Base-by-base conservation (phyloP, 2,329 filamentous ascomycete genomes). In the Penicillium glabrum region DNA sequence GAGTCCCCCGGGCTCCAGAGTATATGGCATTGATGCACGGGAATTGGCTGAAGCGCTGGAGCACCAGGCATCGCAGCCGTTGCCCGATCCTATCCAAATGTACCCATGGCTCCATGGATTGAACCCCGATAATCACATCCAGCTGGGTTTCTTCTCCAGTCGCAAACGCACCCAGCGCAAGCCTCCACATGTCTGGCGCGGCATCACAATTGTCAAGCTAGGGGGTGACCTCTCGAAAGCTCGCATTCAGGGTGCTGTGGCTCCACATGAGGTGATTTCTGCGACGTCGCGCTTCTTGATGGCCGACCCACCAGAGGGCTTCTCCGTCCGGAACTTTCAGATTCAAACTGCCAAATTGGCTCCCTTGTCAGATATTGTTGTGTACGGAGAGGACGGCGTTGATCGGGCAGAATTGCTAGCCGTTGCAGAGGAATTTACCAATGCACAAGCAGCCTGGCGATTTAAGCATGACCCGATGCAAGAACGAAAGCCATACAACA, bases 101-200 rank as follows among this genome's bases (percentile, higher is more conserved):
- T 99, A 98, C 69, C 95, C 95, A 2, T 99, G 95, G 95, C 81
- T 97, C 24, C 95, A 99, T 76, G 95, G 95, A 24, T 79, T 98
- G 41, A 93, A 98, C 69, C 88, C 90, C 0, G 86, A 89, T 59
- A 99, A 99, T 69, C 87, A 91, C 59, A 83, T 96, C 53, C 95
- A 99, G 69, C 83, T 95, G 59, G 85, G 89, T 7, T 98, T 97
- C 79, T 98, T 99, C 73, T 86, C 88, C 51, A 87, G 89, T 26
- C 85, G 91, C 60, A 88, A 88, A 67, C 89, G 87, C 59, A 80
- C 84, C n/a, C 76, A 89, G 50, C 83, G 89, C 46, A 87, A 83
- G 64, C 86, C 87, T 2, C 91, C 92, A 0, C 83, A 82, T 66
- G 96, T 91, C 70, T 82, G 96, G 67, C 86, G 95, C 51, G 88